A percentile compares a stretch with the other conserved stretches of the same genome.
phyloP scores from a whole-genome alignment of 768 basidiomycete genomes.

The Epithele typhae region DNA sequence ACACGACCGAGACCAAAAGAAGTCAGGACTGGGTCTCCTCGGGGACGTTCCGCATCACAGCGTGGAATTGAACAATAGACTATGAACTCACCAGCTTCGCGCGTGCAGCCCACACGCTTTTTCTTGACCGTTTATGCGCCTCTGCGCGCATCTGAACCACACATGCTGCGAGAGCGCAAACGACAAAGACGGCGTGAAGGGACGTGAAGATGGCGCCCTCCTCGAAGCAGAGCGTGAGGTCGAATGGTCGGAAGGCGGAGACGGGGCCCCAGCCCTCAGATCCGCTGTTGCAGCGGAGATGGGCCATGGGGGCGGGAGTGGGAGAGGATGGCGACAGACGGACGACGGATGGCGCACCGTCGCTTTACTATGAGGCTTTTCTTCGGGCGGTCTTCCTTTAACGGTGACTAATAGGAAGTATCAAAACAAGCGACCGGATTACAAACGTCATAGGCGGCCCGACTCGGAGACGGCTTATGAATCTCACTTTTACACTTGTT shows the following conservation, averaged over 20 bases:
- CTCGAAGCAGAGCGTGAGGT: conserved; percentile 79
- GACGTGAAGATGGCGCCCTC: conserved; percentile 61
- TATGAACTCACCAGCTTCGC: conserved; percentile 60
- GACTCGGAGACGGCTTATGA: no score
- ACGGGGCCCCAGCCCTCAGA: conserved; percentile 62
- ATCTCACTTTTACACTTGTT: no score
- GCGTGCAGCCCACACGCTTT: conserved; percentile 48
- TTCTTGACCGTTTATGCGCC: conserved; percentile 33
- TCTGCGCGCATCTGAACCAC: conserved; percentile 25
- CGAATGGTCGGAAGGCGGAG: conserved; percentile 61
- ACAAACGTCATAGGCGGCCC: no score
- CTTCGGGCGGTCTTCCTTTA: no score
- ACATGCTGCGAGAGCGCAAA: conserved; percentile 38
- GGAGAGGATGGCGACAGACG: conserved; percentile 21
- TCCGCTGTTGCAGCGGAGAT: conserved; percentile 39
- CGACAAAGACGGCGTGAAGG: conserved; percentile 42
- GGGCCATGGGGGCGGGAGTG: conserved; percentile 11
- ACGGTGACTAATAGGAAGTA: no score
- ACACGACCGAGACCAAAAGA: neutral
- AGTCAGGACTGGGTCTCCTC: no score
- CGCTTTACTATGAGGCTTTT: no score
- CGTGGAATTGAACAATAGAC: neutral
- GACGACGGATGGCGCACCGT: conserved; percentile 21
- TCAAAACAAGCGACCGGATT: no score
- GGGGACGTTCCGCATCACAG: no score